Percentiles rank a stretch among this genome's conserved stretches.
Conservation (phyloP, 495 filamentous ascomycete genomes). For the Hypoxylon crocopeplum region DNA sequence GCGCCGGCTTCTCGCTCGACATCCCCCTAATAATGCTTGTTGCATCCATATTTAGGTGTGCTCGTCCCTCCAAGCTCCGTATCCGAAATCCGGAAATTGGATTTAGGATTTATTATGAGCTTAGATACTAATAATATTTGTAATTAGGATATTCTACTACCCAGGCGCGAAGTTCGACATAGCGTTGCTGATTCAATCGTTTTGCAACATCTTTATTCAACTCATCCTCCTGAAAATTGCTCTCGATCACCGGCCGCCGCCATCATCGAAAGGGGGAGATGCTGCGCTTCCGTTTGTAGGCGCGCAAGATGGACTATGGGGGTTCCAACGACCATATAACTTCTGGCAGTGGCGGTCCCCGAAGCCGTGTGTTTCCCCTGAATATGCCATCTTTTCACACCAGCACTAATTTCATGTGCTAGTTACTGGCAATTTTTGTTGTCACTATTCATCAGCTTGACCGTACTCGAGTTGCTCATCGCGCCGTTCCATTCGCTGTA, state of each 20-base stretch:
- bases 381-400: background rate
- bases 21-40: constrained; percentile 98
- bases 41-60: constrained; percentile 87
- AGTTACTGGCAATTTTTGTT: constrained; percentile 90
- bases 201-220: constrained; percentile 88
- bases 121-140: constrained; percentile 13
- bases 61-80: background rate
- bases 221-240: constrained; percentile 85
- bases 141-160: constrained; percentile 85
- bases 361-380: constrained; percentile 67
- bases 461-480: constrained; percentile 74
- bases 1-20: constrained; percentile 84
- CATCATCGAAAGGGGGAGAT: constrained; percentile 62
- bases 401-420: constrained; percentile 16
- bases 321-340: constrained; percentile 71
- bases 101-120: too few relatives aligned
- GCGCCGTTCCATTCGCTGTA: constrained; percentile 65
- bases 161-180: constrained; percentile 84
- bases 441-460: constrained; percentile 70
- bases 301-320: constrained; percentile 59
- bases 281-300: constrained; percentile 62
- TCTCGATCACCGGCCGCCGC: constrained; percentile 80
- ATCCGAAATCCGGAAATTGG: too few relatives aligned
- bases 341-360: constrained; percentile 94
- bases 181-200: constrained; percentile 81